Conservation (phyloP, 2,329 filamentous ascomycete species). For the Coniella lustricola region DNA sequence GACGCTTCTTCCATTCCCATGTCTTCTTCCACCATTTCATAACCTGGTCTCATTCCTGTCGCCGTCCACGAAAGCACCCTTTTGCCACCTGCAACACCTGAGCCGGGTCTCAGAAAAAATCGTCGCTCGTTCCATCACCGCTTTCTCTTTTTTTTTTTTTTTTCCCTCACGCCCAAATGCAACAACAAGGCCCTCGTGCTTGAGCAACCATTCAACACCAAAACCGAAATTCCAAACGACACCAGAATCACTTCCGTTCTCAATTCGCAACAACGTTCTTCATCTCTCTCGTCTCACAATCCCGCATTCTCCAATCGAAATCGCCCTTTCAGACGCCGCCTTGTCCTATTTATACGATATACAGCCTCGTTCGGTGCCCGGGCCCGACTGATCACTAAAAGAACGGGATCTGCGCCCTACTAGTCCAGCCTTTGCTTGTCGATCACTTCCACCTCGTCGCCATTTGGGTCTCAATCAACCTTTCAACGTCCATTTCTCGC, state of each 20-base stretch:
- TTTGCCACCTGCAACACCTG: not conserved
- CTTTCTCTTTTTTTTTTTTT: not conserved
- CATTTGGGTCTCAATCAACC: not conserved
- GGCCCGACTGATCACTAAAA: conserved; percentile 12
- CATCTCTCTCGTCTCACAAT: not conserved
- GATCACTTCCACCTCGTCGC: conserved; percentile 7
- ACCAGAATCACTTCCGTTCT: too few relatives aligned
- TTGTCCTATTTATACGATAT: conserved; percentile 13
- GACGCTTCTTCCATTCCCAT: conserved; percentile 5
- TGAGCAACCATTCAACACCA: not conserved
- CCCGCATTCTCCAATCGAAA: not conserved
- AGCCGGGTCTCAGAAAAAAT: conserved; percentile 1
- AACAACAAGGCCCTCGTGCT: not conserved
- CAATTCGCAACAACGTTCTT: not conserved
- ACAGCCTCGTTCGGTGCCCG: conserved; percentile 12
- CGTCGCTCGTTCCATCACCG: conserved; percentile 1
- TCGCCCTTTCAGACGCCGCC: not conserved
- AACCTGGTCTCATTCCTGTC: not conserved
- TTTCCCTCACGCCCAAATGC: not conserved
- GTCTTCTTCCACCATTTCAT: not conserved
- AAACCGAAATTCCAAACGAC: not conserved
- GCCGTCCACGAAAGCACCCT: not conserved
- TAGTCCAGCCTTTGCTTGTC: conserved; percentile 7
- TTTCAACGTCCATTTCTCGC: not conserved
- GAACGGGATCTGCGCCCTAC: conserved; percentile 9